Conservation (phyloP, 1,284 basidiomycete species). For the Hemileccinum hortonii region DNA sequence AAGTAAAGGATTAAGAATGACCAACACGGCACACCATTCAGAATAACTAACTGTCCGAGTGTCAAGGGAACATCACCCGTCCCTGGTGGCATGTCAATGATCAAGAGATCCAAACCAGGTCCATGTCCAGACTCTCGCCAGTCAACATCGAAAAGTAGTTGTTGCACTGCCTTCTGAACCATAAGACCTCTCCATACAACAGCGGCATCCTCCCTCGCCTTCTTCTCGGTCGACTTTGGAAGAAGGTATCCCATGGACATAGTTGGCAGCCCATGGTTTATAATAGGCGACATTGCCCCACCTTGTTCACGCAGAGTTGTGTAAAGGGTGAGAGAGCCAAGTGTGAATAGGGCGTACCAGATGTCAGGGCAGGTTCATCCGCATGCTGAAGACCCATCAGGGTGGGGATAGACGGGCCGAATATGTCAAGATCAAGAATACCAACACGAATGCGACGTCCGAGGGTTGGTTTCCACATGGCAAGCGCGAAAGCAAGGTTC, state of each 20-base stretch:
- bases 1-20: neutral
- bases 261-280: constrained; percentile 87
- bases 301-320: constrained; percentile 38
- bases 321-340: neutral
- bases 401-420: constrained; percentile 94
- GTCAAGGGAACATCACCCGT: constrained; percentile 96
- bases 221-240: constrained; percentile 39
- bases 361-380: constrained; percentile 79
- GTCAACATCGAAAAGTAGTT: constrained; percentile 95
- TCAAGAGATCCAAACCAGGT: constrained; percentile 76
- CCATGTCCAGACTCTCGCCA: constrained; percentile 59
- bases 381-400: constrained; percentile 86
- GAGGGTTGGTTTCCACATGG: constrained; percentile 38
- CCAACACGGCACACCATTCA: constrained; percentile 63
- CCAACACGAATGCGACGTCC: constrained; percentile 66
- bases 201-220: constrained; percentile 44
- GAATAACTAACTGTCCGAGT: constrained; percentile 85
- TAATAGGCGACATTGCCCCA: constrained; percentile 80
- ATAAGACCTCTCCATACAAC: constrained; percentile 97
- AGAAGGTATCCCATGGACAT: constrained; percentile 97
- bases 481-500: constrained; percentile 80
- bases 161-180: constrained; percentile 99
- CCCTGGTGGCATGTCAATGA: constrained; percentile 97
- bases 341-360: constrained; percentile 44
- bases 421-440: constrained; percentile 92